phyloP scores from a whole-genome alignment of 139 green algal species.

The Chlorella ohadii region DNA sequence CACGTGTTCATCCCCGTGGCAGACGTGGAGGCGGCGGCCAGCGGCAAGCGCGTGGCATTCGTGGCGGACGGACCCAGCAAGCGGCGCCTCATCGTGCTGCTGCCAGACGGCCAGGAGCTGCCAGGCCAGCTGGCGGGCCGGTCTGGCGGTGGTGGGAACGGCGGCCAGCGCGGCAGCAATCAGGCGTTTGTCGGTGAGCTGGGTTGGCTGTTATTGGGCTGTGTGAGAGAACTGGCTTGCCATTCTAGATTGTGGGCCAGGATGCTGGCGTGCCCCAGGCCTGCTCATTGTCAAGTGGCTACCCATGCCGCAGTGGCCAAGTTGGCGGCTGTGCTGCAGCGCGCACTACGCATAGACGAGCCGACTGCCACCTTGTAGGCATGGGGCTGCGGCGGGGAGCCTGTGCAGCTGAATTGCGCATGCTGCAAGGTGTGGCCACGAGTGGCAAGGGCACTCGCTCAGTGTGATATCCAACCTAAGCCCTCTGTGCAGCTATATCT shows the following conservation, averaged over 20 bases:
- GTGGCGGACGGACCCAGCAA: slow-evolving; percentile 6
- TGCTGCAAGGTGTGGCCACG: too few species aligned
- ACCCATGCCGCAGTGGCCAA: too few species aligned
- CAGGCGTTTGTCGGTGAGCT: not conserved
- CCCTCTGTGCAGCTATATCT: not conserved
- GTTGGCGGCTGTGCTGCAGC: not conserved
- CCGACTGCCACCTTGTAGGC: not conserved
- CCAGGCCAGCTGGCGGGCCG: not conserved
- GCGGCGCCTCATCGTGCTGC: slow-evolving; percentile 4
- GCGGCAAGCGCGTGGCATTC: slow-evolving; percentile 17
- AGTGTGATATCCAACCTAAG: too few species aligned
- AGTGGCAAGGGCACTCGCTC: too few species aligned
- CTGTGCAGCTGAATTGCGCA: too few species aligned
- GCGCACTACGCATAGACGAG: not conserved
- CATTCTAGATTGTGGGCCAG: too few species aligned
- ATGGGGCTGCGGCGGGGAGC: too few species aligned
- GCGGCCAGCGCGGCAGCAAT: not conserved
- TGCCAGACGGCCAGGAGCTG: not conserved
- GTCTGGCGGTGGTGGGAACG: not conserved
- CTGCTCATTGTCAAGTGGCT: too few species aligned
- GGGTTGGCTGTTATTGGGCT: not conserved
- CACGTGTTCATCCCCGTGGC: not conserved
- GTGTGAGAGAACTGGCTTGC: too few species aligned
- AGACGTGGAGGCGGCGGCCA: not conserved
- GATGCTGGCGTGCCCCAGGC: too few species aligned